Conservation (phyloP, 1,284 basidiomycete genomes). For the Flammula alnicola region DNA sequence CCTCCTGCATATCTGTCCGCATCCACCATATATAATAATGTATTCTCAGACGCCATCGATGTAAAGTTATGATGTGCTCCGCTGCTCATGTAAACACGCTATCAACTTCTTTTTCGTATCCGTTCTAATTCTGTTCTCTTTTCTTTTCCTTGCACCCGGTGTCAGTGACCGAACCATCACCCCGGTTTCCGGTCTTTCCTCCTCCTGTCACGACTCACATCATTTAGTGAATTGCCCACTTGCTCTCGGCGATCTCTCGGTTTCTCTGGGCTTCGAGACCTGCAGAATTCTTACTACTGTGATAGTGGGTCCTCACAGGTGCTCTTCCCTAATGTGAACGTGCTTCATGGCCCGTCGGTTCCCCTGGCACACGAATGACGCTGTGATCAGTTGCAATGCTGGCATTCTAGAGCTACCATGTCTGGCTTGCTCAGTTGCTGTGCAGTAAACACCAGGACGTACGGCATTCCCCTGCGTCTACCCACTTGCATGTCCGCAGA, state of each 20-base stretch:
- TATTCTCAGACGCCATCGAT: constrained; percentile 7
- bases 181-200: constrained; percentile 8
- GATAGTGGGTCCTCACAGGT: neutral
- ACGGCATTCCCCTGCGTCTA: too few relatives aligned
- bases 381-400: neutral
- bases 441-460: too few relatives aligned
- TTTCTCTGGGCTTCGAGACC: neutral
- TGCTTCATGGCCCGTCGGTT: neutral
- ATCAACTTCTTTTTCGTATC: constrained; percentile 8
- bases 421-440: neutral
- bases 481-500: too few relatives aligned
- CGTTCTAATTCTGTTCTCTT: constrained; percentile 1
- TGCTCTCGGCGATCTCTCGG: neutral
- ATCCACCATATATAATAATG: neutral
- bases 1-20: neutral
- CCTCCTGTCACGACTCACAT: constrained; percentile 5
- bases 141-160: constrained; percentile 4
- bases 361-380: neutral
- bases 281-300: neutral
- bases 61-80: constrained; percentile 4
- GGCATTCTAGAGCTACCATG: neutral
- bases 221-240: constrained; percentile 5
- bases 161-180: constrained; percentile 11
- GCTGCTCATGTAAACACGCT: constrained; percentile 3
- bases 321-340: neutral